phyloP scores from a whole-genome alignment of 2,329 filamentous ascomycete species.

The Rasamsonia emersonii region DNA sequence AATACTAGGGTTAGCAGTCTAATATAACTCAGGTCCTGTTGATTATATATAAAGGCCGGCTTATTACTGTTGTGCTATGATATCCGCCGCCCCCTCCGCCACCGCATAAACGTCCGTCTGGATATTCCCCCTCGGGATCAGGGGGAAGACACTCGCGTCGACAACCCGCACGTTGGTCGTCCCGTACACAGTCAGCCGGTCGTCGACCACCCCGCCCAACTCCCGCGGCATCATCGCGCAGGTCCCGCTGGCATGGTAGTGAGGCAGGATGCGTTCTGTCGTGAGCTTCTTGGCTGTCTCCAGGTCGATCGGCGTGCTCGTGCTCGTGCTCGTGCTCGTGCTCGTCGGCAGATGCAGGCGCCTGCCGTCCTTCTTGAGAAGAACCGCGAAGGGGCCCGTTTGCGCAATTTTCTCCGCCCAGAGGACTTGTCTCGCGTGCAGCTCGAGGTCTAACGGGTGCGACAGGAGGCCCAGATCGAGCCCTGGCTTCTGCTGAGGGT shows the following conservation, averaged over 20 bases:
- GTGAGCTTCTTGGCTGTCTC: constrained; percentile 26
- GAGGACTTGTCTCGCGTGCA: constrained; percentile 4
- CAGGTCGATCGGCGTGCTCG: constrained; percentile 5
- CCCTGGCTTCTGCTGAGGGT: not conserved
- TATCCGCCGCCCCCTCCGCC: constrained; percentile 23
- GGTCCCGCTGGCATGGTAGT: constrained; percentile 22
- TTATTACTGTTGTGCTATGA: too few relatives aligned
- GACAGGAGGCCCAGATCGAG: constrained; percentile 5
- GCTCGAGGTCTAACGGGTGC: constrained; percentile 5
- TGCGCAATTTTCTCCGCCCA: constrained; percentile 6
- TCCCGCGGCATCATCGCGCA: constrained; percentile 25
- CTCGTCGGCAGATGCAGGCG: too few relatives aligned
- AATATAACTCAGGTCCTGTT: too few relatives aligned
- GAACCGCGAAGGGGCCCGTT: constrained; percentile 5
- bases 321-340: constrained; percentile 5
- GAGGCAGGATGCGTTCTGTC: constrained; percentile 40
- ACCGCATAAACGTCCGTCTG: constrained; percentile 29
- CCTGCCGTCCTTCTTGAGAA: constrained; percentile 6
- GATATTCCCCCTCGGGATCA: constrained; percentile 28
- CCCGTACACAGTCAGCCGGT: constrained; percentile 22
- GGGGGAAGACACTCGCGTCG: constrained; percentile 37
- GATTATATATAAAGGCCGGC: too few relatives aligned
- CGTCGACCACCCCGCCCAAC: constrained; percentile 23
- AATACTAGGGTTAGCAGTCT: too few relatives aligned
- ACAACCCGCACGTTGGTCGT: constrained; percentile 46